Conservation (phyloP, 768 basidiomycete species). For the Suillus subalutaceus region DNA sequence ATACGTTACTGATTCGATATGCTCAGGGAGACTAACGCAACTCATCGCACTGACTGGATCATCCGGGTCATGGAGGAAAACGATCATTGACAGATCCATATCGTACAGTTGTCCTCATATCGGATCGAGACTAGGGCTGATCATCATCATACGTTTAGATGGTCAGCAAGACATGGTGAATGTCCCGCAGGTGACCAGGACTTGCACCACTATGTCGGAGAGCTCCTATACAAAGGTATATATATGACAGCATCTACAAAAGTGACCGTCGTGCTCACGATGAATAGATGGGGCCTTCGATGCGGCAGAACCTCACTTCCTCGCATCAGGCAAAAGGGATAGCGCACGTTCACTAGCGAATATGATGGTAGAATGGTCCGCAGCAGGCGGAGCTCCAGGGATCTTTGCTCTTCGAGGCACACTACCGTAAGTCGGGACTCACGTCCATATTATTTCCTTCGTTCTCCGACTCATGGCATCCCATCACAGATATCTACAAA, state of each 20-base stretch:
- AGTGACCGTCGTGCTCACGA: neutral
- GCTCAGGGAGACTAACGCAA: constrained; percentile 82
- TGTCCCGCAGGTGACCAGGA: constrained; percentile 87
- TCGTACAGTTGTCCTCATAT: constrained; percentile 53
- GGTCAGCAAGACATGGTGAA: constrained; percentile 79
- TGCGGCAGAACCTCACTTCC: constrained; percentile 77
- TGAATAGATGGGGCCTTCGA: constrained; percentile 72
- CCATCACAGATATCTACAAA: constrained; percentile 65
- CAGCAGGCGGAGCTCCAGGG: constrained; percentile 53
- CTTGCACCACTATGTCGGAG: constrained; percentile 89
- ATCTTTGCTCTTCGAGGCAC: constrained; percentile 84
- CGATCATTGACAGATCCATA: constrained; percentile 80
- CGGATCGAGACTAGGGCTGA: constrained; percentile 14
- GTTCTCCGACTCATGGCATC: constrained; percentile 14
- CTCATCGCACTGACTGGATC: constrained; percentile 85
- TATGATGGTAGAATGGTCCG: constrained; percentile 84
- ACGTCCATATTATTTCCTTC: neutral
- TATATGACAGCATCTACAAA: neutral
- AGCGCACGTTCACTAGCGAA: constrained; percentile 85
- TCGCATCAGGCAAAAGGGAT: constrained; percentile 87
- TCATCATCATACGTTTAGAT: constrained; percentile 50
- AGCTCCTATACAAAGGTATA: constrained; percentile 82
- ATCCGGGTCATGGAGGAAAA: constrained; percentile 87
- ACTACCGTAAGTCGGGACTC: constrained; percentile 62
- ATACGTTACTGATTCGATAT: constrained; percentile 7